Conservation (phyloP, 2,329 filamentous ascomycete genomes). For the Alternaria brassicicola region DNA sequence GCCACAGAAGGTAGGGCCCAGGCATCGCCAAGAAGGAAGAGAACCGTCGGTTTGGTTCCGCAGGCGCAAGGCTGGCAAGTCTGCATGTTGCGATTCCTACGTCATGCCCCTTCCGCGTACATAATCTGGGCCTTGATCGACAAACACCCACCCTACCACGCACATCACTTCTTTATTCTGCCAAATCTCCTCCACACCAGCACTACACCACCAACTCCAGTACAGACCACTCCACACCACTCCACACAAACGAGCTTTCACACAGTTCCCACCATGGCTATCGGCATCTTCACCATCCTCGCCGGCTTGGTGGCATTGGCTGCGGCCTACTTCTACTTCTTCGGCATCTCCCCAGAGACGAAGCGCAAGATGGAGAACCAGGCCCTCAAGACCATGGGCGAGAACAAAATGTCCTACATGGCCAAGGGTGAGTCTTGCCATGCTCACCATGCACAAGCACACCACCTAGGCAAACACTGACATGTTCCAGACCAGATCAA, state of each 20-base stretch:
- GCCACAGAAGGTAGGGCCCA: constrained; percentile 1
- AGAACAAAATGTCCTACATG: constrained; percentile 56
- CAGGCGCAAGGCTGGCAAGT: constrained; percentile 16
- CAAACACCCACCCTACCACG: background rate
- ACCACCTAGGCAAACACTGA: constrained; percentile 8
- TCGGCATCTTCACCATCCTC: constrained; percentile 39
- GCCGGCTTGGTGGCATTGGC: constrained; percentile 40
- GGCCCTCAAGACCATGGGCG: constrained; percentile 59
- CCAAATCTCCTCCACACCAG: constrained; percentile 2
- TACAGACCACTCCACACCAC: constrained; percentile 1
- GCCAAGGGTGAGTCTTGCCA: constrained; percentile 41
- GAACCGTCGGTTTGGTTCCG: constrained; percentile 1
- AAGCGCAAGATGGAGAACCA: constrained; percentile 56
- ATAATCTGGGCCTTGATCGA: constrained; percentile 19
- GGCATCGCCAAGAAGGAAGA: constrained; percentile 3
- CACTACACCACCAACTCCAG: constrained; percentile 2
- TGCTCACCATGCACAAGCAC: background rate
- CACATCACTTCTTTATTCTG: constrained; percentile 10
- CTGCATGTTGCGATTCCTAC: constrained; percentile 21
- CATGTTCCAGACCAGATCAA: constrained; percentile 43
- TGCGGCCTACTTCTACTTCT: constrained; percentile 53
- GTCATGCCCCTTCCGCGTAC: constrained; percentile 22
- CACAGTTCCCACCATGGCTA: constrained; percentile 28
- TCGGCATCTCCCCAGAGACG: constrained; percentile 55
- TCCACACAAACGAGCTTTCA: background rate